These are phyloP conservation scores for Aspergillus heteromorphus DNA, from an alignment of 495 filamentous ascomycete species.

Conservation along the genomic window DNA sequence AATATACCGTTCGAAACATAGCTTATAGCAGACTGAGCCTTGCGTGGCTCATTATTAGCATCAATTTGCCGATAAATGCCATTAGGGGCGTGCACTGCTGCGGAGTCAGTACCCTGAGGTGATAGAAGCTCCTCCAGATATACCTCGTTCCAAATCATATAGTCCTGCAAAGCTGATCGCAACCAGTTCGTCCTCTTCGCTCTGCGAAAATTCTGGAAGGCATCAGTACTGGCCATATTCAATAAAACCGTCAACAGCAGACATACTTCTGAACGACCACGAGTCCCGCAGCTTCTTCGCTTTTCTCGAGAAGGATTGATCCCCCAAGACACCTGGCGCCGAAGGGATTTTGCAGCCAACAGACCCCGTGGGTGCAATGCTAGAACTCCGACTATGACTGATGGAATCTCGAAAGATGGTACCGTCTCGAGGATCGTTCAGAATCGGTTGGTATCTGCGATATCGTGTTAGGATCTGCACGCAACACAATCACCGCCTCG, in stretches of 20 bases:
- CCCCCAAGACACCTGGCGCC: not conserved
- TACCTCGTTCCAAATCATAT: conserved; percentile 28
- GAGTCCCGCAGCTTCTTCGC: conserved; percentile 23
- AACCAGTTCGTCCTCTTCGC: conserved; percentile 29
- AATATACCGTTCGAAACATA: conserved; percentile 16
- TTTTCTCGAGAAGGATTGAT: conserved; percentile 15
- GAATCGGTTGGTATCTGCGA: conserved; percentile 18
- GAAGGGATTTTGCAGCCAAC: conserved; percentile 10
- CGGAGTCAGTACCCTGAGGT: not conserved
- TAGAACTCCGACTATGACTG: conserved; percentile 18
- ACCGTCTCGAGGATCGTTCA: conserved; percentile 21
- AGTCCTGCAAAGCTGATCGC: conserved; percentile 28
- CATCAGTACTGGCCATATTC: conserved; percentile 1
- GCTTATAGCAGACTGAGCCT: conserved; percentile 8
- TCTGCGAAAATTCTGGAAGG: conserved; percentile 17
- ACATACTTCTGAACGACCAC: conserved; percentile 25
- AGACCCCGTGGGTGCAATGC: conserved; percentile 14
- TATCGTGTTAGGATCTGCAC: not conserved
- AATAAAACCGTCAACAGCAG: not conserved
- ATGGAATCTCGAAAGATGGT: conserved; percentile 13
- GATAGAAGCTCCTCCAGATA: not conserved
- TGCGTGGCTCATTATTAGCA: conserved; percentile 1
- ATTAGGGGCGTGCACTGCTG: conserved; percentile 24
- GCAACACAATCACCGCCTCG: not conserved
- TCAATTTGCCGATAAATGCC: conserved; percentile 22